These are phyloP conservation scores for Floccularia luteovirens DNA, from an alignment of 768 basidiomycete genomes.

Conservation along the genomic window DNA sequence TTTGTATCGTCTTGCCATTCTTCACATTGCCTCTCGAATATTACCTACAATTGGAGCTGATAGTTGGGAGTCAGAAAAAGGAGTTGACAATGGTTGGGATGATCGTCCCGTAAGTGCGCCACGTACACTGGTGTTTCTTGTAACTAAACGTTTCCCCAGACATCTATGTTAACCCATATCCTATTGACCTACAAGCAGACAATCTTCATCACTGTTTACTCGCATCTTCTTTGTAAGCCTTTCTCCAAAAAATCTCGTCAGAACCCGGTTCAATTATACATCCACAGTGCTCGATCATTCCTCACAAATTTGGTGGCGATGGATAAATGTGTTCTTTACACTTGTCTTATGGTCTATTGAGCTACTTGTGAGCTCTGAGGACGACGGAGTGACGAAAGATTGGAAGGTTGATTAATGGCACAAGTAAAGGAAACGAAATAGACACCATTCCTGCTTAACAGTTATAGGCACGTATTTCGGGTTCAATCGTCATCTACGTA, in stretches of 20 bases:
- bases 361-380: constrained; percentile 70
- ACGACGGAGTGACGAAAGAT: constrained; percentile 43
- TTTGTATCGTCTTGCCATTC: constrained; percentile 70
- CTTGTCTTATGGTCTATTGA: constrained; percentile 79
- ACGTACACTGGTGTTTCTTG: background rate
- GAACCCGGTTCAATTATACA: constrained; percentile 3
- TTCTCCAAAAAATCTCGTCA: background rate
- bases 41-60: constrained; percentile 81
- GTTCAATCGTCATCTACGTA: too few species aligned
- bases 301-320: constrained; percentile 91
- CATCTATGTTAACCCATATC: constrained; percentile 66
- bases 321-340: constrained; percentile 87
- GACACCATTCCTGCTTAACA: background rate
- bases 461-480: background rate
- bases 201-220: constrained; percentile 83
- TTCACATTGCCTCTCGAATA: constrained; percentile 77
- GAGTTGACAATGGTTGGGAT: constrained; percentile 58
- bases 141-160: constrained; percentile 33
- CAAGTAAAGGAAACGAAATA: background rate
- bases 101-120: constrained; percentile 55
- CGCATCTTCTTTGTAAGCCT: constrained; percentile 71
- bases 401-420: constrained; percentile 69
- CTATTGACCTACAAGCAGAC: constrained; percentile 78
- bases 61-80: constrained; percentile 66
- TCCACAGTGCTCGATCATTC: constrained; percentile 75